phyloP scores from a whole-genome alignment of 768 basidiomycete species.

The Lanmaoa pseudosensibilis region DNA sequence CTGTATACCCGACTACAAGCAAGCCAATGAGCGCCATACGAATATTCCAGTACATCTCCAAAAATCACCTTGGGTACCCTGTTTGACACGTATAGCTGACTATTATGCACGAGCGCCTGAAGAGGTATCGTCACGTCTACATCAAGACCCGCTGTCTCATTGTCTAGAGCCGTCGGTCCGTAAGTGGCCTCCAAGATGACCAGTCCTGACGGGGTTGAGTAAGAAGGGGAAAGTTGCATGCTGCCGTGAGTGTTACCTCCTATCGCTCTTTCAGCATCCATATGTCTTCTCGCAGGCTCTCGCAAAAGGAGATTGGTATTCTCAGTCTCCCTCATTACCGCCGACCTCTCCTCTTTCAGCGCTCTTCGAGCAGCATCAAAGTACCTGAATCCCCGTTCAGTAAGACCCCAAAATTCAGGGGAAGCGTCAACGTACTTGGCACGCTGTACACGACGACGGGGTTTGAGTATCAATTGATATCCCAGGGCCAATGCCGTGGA shows the following conservation, averaged over 20 bases:
- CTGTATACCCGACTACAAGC: slow-evolving; percentile 61
- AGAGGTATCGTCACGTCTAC: slow-evolving; percentile 80
- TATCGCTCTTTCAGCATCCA: slow-evolving; percentile 59
- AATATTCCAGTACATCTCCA: not conserved
- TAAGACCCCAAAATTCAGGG: slow-evolving; percentile 9
- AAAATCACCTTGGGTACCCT: slow-evolving; percentile 66
- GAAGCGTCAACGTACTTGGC: slow-evolving; percentile 42
- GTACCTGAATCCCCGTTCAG: slow-evolving; percentile 46
- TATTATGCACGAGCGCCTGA: slow-evolving; percentile 77
- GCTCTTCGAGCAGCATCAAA: slow-evolving; percentile 64
- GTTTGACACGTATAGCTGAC: slow-evolving; percentile 76
- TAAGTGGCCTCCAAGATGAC: slow-evolving; percentile 77
- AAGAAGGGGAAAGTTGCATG: slow-evolving; percentile 10
- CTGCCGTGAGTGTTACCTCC: slow-evolving; percentile 50
- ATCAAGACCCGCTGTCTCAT: slow-evolving; percentile 52
- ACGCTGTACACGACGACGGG: slow-evolving; percentile 53
- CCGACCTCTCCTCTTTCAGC: slow-evolving; percentile 63
- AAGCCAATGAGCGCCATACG: slow-evolving; percentile 4
- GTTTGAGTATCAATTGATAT: slow-evolving; percentile 59
- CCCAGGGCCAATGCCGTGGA: slow-evolving; percentile 51
- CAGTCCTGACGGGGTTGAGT: slow-evolving; percentile 50
- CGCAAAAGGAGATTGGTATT: slow-evolving; percentile 62
- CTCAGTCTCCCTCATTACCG: slow-evolving; percentile 60
- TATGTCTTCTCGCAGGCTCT: slow-evolving; percentile 65
- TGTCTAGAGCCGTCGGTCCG: slow-evolving; percentile 53